Percentiles rank a stretch among this genome's conserved stretches.
phyloP scores from a whole-genome alignment of 2,329 filamentous ascomycete species.

The Colletotrichum scovillei region DNA sequence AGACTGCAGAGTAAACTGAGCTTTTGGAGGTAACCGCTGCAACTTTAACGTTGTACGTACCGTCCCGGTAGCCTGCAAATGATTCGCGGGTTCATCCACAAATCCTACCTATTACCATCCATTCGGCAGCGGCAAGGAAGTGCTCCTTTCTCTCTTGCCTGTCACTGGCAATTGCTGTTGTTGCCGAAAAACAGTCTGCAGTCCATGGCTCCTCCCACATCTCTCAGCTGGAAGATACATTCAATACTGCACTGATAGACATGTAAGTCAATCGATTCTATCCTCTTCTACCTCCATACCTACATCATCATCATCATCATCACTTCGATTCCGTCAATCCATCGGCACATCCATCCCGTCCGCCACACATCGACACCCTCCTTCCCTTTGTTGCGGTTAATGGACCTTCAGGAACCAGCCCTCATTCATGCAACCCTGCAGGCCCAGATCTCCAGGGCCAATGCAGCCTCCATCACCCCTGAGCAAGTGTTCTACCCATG shows the following conservation, averaged over 20 bases:
- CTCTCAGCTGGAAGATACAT: background rate
- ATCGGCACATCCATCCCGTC: background rate
- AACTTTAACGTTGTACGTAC: background rate
- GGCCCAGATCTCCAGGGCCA: conserved; percentile 20
- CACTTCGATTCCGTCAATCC: background rate
- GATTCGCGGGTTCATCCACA: conserved; percentile 23
- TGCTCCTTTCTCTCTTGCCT: background rate
- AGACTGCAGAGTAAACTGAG: too few species aligned
- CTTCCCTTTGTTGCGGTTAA: background rate
- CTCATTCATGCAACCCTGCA: background rate
- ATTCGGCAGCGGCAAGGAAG: conserved; percentile 6
- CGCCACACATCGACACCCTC: background rate
- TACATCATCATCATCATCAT: background rate
- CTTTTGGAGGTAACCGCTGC: background rate
- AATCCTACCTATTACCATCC: background rate
- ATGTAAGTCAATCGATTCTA: too few species aligned
- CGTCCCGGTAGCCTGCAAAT: background rate
- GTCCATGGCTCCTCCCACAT: background rate
- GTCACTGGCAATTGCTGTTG: background rate
- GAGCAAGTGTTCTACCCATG: conserved; percentile 26
- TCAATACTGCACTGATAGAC: too few species aligned
- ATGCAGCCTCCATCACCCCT: conserved; percentile 13
- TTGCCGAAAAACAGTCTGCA: background rate
- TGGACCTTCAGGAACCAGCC: background rate
- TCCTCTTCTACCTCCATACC: too few species aligned